phyloP scores from a whole-genome alignment of 768 basidiomycete species.

The Agaricus sinodeliciosus region DNA sequence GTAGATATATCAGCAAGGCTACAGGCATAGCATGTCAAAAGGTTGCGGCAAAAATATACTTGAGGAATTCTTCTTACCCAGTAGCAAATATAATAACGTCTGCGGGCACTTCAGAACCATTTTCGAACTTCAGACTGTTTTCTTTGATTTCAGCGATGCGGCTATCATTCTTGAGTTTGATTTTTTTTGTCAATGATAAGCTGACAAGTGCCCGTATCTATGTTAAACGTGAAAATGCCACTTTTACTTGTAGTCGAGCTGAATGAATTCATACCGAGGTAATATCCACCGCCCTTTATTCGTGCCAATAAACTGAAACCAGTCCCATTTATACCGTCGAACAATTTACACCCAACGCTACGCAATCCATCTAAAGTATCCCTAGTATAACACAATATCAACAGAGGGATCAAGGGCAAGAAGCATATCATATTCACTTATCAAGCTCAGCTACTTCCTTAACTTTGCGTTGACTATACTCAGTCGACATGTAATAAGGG shows the following conservation, averaged over 20 bases:
- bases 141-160: constrained; percentile 38
- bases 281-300: constrained; percentile 29
- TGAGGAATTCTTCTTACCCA: constrained; percentile 29
- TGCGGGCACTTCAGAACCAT: constrained; percentile 38
- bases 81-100: constrained; percentile 58
- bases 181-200: constrained; percentile 60
- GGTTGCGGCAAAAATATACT: no score
- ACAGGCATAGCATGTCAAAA: background rate
- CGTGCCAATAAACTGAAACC: constrained; percentile 26
- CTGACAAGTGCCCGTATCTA: constrained; percentile 55
- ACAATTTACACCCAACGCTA: constrained; percentile 38
- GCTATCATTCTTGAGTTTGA: constrained; percentile 62
- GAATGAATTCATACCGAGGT: constrained; percentile 22
- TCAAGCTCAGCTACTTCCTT: constrained; percentile 25
- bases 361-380: constrained; percentile 30
- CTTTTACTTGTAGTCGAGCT: no score
- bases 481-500: constrained; percentile 25
- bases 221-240: background rate
- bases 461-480: constrained; percentile 16
- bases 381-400: constrained; percentile 11
- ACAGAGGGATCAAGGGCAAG: background rate
- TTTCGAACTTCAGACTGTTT: constrained; percentile 38
- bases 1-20: constrained; percentile 40
- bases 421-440: constrained; percentile 21
- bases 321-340: constrained; percentile 31